Percentiles rank a stretch among this genome's conserved stretches.
Evolutionary conservation across 148 eudicot genomes (phyloP).

Genomic region (Silene uniflora): DNA sequence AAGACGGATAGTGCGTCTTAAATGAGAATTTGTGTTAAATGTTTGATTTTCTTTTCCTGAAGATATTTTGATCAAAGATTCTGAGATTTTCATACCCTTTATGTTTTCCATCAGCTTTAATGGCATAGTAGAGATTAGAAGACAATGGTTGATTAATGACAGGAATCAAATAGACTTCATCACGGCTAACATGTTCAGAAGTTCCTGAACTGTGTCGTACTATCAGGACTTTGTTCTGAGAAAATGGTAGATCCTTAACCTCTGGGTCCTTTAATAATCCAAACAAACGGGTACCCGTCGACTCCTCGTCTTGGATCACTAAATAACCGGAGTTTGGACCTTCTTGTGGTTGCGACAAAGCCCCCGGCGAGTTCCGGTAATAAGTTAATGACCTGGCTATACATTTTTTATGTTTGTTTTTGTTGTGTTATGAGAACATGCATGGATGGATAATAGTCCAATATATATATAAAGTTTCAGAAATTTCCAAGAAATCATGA

Average conservation of each 20-base stretch:
- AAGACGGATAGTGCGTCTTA: no score
- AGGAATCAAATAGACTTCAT: slow-evolving; percentile 33
- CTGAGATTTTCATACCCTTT: slow-evolving; percentile 24
- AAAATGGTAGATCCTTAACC: slow-evolving; percentile 28
- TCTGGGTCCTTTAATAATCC: slow-evolving; percentile 21
- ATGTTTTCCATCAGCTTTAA: slow-evolving; percentile 26
- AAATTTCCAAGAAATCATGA: neutral
- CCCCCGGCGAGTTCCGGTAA: slow-evolving; percentile 24
- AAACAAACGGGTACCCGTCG: slow-evolving; percentile 19
- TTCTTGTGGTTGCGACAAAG: slow-evolving; percentile 24
- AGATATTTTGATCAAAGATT: no score
- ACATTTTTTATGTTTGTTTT: neutral
- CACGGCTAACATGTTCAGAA: neutral
- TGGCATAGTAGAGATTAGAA: slow-evolving; percentile 29
- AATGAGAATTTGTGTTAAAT: no score
- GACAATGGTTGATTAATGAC: slow-evolving; percentile 34
- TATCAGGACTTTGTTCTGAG: slow-evolving; percentile 33
- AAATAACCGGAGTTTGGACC: slow-evolving; percentile 39
- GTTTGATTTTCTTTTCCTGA: no score
- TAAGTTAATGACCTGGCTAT: slow-evolving; percentile 29
- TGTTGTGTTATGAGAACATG: neutral
- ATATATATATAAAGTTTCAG: neutral
- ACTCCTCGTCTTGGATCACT: slow-evolving; percentile 33
- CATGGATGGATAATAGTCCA: neutral
- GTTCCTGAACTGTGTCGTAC: slow-evolving; percentile 12